Percentiles rank a stretch among this genome's conserved stretches.
Evolutionary conservation across 2,329 filamentous ascomycete genomes (phyloP).

Genomic region (Colletotrichum lindemuthianum): DNA sequence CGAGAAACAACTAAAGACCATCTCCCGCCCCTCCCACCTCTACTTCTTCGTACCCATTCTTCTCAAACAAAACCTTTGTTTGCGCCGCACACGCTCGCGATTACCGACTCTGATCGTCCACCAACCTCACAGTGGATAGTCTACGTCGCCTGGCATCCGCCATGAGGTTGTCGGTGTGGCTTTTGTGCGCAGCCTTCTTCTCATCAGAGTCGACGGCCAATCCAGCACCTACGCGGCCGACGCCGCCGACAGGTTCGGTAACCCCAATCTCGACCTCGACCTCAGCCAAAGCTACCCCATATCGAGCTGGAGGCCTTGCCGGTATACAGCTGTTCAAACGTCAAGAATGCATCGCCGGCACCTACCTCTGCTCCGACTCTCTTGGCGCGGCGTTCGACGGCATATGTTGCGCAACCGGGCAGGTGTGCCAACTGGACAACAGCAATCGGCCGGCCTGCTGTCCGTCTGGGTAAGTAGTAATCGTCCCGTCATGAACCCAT

Average conservation of each 20-base stretch:
- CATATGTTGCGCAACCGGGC: conserved; percentile 62
- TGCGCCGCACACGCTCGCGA: too few relatives aligned
- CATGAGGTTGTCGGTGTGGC: conserved; percentile 22
- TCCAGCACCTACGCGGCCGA: background rate
- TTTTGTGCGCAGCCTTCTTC: too few relatives aligned
- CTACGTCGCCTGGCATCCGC: background rate
- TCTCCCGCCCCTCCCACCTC: too few relatives aligned
- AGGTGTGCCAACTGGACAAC: conserved; percentile 60
- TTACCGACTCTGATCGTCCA: too few relatives aligned
- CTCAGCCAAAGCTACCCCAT: conserved; percentile 5
- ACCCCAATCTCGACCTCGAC: conserved; percentile 16
- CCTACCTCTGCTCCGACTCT: conserved; percentile 59
- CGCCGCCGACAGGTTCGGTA: background rate
- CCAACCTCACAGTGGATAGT: too few relatives aligned
- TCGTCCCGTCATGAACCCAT: background rate
- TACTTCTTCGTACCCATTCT: too few relatives aligned
- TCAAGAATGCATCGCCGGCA: conserved; percentile 57
- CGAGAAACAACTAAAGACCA: too few relatives aligned
- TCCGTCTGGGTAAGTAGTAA: conserved; percentile 55
- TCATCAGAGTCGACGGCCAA: too few relatives aligned
- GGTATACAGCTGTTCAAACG: conserved; percentile 24
- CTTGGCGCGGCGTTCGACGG: conserved; percentile 57
- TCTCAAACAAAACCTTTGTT: too few relatives aligned
- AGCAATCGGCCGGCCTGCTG: conserved; percentile 64
- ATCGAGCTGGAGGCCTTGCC: background rate